Base-by-base conservation (phyloP, 768 basidiomycete genomes). In the Phanerochaete carnosa region DNA sequence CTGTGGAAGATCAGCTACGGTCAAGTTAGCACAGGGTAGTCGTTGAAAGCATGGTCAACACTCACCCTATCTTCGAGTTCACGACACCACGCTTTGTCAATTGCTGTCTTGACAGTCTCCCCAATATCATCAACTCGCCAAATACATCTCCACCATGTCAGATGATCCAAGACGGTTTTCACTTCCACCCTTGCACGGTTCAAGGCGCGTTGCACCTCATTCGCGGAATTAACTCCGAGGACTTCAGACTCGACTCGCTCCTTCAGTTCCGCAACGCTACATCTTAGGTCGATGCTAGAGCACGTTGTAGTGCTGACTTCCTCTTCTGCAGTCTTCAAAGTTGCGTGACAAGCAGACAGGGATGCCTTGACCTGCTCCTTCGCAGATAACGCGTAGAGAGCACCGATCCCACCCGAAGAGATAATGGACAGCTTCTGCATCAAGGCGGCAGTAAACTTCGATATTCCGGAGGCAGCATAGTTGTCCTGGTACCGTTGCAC, bases 401-500 rank as follows among this genome's bases (percentile, higher is more conserved):
- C 63, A n/a, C 55, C 29, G 1, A 60, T 43, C 22, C 30, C 45
- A 2, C 23, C 1, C 1, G 50, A 43, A 7, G 55, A 57, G n/a
- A 60, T 28, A 13, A 51, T 54, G 9, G 62, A 33, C 8, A 76
- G 57, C 32, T 65, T 66, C 0, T 54, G 33, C 39, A 71, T 69
- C 37, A 90, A 70, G 2, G 77, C 66, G 3, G 73, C 60, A 2
- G 79, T 77, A 33, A 90, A 62, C 25, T 74, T 67, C 8, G 86
- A 80, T 28, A 91, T 70, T n/a, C 78, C 75, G 22, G 90, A 92
- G 7, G 76, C 80, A 25, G 82, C 68, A 59, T 82, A 85, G 9
- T 84, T 80, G 62, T 84, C 80, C 66, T 90, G 88, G 70, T 85
- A 92, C 60, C 74, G 77, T 61, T 90, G 85, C 15, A 92, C 78